Conservation (phyloP, 768 basidiomycete genomes). For the Lentinula guzmanii region DNA sequence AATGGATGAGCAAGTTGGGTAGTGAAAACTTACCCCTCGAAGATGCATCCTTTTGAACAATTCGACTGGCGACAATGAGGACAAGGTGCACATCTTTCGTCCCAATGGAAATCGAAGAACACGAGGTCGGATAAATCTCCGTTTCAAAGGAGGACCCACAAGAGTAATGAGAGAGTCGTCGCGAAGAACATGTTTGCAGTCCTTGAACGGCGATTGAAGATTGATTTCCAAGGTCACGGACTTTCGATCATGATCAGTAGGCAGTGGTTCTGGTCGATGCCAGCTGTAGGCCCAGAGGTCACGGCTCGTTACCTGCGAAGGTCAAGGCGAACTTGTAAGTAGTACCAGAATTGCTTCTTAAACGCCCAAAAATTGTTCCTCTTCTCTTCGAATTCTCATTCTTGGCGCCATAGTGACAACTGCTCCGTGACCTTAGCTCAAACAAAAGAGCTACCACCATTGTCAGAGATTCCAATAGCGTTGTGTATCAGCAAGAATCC, state of each 20-base stretch:
- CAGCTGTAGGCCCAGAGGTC: neutral
- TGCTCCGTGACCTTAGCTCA: no score
- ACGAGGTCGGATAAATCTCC: conserved; percentile 27
- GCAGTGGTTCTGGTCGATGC: neutral
- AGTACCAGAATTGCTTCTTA: neutral
- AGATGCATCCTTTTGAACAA: conserved; percentile 17
- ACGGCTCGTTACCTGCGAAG: neutral
- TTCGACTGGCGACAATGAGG: conserved; percentile 8
- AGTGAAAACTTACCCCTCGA: neutral
- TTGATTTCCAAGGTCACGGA: neutral
- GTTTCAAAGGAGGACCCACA: neutral
- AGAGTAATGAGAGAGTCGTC: neutral
- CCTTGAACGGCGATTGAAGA: neutral
- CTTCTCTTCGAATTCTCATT: no score
- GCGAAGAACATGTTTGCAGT: neutral
- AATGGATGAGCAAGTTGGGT: neutral
- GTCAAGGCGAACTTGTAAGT: neutral
- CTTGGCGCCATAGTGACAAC: no score
- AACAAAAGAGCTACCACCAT: no score
- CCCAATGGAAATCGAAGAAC: conserved; percentile 6
- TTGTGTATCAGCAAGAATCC: no score
- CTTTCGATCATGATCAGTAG: conserved; percentile 1
- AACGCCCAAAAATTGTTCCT: no score
- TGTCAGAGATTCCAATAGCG: no score
- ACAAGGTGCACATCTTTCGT: conserved; percentile 5